A percentile compares a stretch with the other conserved stretches of the same genome.
Conservation (phyloP, 768 basidiomycete genomes). For the Collybiopsis confluens region DNA sequence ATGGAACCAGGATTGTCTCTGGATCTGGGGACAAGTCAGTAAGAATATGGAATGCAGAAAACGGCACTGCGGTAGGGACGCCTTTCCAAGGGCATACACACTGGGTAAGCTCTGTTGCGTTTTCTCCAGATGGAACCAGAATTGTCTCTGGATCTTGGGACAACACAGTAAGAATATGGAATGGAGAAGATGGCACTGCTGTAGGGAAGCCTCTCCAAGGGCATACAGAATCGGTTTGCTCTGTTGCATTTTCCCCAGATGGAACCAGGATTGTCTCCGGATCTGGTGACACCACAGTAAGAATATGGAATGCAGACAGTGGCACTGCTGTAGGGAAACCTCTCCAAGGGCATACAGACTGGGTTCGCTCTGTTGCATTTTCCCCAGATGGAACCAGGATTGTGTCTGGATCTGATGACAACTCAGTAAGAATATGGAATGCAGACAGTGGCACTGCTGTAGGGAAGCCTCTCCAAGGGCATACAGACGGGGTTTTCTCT, state of each 20-base stretch:
- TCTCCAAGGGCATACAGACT: too few species aligned
- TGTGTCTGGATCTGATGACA: too few species aligned
- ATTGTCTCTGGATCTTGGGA: background rate
- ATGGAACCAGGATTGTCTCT: background rate
- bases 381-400: too few species aligned
- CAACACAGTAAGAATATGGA: background rate
- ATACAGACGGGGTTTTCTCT: too few species aligned
- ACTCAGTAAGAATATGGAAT: too few species aligned
- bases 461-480: too few species aligned
- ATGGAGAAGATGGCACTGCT: background rate
- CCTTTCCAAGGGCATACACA: background rate
- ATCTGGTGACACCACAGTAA: too few species aligned
- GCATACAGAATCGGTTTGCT: conserved; percentile 7
- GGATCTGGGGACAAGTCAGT: background rate
- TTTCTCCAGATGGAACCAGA: background rate
- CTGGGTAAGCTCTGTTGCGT: background rate
- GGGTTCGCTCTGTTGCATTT: too few species aligned
- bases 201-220: background rate
- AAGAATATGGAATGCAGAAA: background rate
- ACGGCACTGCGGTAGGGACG: background rate
- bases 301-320: too few species aligned
- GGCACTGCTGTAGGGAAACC: too few species aligned
- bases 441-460: too few species aligned
- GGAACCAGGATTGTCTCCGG: conserved; percentile 29
- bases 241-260: conserved; percentile 44